These are phyloP conservation scores for Auriculariales sp. DNA, from an alignment of 768 basidiomycete species.

Conservation along the genomic window DNA sequence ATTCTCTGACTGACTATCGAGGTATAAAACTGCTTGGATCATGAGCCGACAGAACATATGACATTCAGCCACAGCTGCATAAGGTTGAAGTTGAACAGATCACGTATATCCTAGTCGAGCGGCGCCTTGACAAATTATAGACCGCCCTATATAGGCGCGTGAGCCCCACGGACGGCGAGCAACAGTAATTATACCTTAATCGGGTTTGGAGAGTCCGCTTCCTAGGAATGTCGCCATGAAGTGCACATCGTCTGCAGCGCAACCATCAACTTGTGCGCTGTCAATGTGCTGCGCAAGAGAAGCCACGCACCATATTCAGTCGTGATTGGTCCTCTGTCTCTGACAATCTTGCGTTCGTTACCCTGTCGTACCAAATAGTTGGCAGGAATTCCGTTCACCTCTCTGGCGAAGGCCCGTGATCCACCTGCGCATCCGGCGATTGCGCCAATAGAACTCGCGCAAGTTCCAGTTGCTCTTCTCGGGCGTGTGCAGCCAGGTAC, in stretches of 20 bases:
- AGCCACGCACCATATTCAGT: background rate
- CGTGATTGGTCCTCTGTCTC: background rate
- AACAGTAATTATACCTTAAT: background rate
- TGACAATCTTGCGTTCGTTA: background rate
- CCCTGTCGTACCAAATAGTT: background rate
- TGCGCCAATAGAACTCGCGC: constrained; percentile 1
- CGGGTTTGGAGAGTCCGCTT: background rate
- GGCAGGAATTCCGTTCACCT: background rate
- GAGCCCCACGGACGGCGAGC: background rate
- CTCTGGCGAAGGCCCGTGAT: background rate
- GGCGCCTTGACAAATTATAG: background rate
- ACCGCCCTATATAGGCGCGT: background rate
- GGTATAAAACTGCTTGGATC: too few species aligned
- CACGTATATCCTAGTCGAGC: background rate
- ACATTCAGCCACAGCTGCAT: constrained; percentile 1
- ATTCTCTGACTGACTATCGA: too few species aligned
- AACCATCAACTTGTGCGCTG: background rate
- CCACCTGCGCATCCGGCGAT: background rate
- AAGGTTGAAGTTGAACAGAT: constrained; percentile 1
- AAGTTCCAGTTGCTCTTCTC: background rate
- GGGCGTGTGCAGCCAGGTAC: background rate
- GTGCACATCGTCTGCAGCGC: background rate
- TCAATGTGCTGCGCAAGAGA: background rate
- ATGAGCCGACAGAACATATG: too few species aligned
- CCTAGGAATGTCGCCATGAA: background rate